Conservation (phyloP, 805 yeast genomes). For the Hanseniaspora hatyaiensis region DNA sequence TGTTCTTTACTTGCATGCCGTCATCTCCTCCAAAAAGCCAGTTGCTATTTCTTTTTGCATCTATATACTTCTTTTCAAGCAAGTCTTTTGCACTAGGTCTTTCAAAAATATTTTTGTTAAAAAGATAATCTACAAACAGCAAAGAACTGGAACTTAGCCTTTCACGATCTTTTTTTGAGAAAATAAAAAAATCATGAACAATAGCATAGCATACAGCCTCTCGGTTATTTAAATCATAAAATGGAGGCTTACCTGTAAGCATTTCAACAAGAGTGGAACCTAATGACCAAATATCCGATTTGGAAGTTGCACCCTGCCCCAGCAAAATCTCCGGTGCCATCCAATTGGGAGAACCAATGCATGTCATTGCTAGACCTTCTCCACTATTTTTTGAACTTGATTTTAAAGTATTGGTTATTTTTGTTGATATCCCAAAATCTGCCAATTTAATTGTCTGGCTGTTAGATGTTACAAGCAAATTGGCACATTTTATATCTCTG, state of each 20-base stretch:
- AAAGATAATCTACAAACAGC: conserved; percentile 59
- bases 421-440: conserved; percentile 93
- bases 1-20: conserved; percentile 12
- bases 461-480: conserved; percentile 52
- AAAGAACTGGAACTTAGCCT: conserved; percentile 36
- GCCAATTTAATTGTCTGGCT: conserved; percentile 75
- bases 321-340: conserved; percentile 95
- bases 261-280: conserved; percentile 92
- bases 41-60: conserved; percentile 7
- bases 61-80: conserved; percentile 24
- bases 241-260: conserved; percentile 78
- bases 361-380: conserved; percentile 37
- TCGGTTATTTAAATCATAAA: conserved; percentile 41
- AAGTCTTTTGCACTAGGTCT: conserved; percentile 57
- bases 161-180: conserved; percentile 12
- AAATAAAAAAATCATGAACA: conserved; percentile 30
- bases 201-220: conserved; percentile 30
- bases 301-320: conserved; percentile 72
- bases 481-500: conserved; percentile 89
- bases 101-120: conserved; percentile 54
- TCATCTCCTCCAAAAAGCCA: conserved; percentile 15
- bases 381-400: not conserved
- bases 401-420: conserved; percentile 36
- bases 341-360: conserved; percentile 92
- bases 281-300: conserved; percentile 85